Percentiles rank a stretch among this genome's conserved stretches.
phyloP scores from a whole-genome alignment of 148 eudicot species.

The Nepenthes gracilis region DNA sequence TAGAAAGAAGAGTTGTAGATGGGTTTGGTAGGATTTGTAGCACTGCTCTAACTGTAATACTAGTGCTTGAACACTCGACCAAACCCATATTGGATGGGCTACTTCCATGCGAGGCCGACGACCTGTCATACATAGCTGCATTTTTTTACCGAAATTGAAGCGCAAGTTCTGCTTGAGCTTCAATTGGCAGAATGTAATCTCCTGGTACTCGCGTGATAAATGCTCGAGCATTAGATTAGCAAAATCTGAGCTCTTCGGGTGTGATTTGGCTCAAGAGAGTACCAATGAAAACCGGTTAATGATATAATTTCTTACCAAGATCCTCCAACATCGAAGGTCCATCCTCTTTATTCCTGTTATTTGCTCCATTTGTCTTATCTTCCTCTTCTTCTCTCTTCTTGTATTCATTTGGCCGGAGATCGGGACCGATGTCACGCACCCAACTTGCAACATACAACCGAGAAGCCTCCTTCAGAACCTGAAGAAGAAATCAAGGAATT shows the following conservation, averaged over 20 bases:
- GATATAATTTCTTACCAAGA: conserved; percentile 44
- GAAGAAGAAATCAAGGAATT: neutral
- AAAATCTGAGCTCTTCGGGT: neutral
- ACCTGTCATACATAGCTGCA: no score
- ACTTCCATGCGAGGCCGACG: no score
- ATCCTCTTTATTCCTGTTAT: conserved; percentile 23
- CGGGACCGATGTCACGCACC: conserved; percentile 96
- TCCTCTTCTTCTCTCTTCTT: conserved; percentile 32
- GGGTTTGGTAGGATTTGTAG: no score
- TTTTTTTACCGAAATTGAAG: no score
- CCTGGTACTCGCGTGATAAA: neutral
- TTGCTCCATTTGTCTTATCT: conserved; percentile 21
- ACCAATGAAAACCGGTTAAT: neutral
- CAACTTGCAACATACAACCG: conserved; percentile 80
- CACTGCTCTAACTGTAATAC: no score
- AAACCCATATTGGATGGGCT: no score
- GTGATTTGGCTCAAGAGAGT: neutral
- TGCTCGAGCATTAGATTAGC: neutral
- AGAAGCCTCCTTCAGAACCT: conserved; percentile 37
- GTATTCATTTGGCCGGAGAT: conserved; percentile 66
- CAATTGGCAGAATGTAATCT: neutral
- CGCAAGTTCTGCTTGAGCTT: no score
- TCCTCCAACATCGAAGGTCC: conserved; percentile 80
- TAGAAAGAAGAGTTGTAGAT: no score
- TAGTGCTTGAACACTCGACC: no score